Evolutionary conservation across 2,329 filamentous ascomycete genomes (phyloP), one percentile per base, ranked within the genome.

Genomic region (Aspergillus novoparasiticus): DNA sequence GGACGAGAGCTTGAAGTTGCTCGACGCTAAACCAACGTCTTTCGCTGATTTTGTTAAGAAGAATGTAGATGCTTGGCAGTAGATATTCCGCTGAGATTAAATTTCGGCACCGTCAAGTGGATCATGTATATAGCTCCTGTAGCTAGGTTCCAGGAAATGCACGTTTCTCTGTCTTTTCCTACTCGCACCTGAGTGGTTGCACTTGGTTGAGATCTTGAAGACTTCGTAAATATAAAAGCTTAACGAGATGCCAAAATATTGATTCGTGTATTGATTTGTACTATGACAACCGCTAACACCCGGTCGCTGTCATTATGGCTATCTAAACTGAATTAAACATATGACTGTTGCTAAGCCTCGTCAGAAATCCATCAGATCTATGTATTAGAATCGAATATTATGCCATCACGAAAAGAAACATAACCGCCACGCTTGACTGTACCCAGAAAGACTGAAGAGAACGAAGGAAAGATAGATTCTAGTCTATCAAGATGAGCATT

Each of bases 401-500:
- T 55, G 51, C 51, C 32, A 10, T 34, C 32, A 28, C 34, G 34
- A 36, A 39, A 41, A 23, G 30, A 26, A 39, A 55, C 14, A 55
- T 36, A 39, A 16, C 21, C 16, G 32, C 9, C 21, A 26, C 32
- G 51, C 32, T 39, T 39, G 21, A 21, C n/a, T 55, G 30, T 53
- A 55, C 11, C n/a, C 26, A 26, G 36, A 26, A 56, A 48, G 3
- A 57, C 11, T 26, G 26, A 58, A 45, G 21, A 59, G 23, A 36
- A 61, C 3, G 28, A n/a, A 58, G 26, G n/a, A 6, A 48, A 46
- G 8, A 32, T 23, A 36, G 10, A 10, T 50, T 16, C 6, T 32
- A 39, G 39, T 28, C n/a, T 23, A 39, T 59, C 46, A 62, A 48
- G 43, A 51, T 77, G 28, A 79, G 82, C 69, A 86, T 83, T 63